Evolutionary conservation across 129 eudicot genomes (phyloP), one percentile per base, ranked within the genome.

Genomic region (Lactuca saligna): DNA sequence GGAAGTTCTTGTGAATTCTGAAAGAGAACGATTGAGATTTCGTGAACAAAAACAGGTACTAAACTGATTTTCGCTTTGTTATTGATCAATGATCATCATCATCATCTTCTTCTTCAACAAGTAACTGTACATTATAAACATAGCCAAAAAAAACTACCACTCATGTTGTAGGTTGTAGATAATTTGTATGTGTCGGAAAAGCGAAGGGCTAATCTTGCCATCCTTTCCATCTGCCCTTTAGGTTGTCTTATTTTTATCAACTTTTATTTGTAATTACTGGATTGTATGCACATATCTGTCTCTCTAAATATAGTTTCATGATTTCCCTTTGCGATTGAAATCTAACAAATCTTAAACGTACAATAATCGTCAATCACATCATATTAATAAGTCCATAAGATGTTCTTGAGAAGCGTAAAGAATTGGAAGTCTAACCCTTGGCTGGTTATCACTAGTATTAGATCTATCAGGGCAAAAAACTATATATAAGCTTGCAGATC

Each of bases 1-100:
- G 95, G 95, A 81, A 69, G 79, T 80, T 90, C 98, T 70, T 93
- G 96, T 74, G 84, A 89, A 61, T 86, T 89, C 82, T 86, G 79
- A 85, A 46, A 66, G 78, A 65, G 69, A 82, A 66, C 9, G 15
- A n/a, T 49, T 46, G 51, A 46, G 67, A 69, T 54, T 66, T 72
- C 84, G 62, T 56, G 70, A 68, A 75, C 71, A 61, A 73, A 67
- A 25, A 68, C 70, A 57, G 63, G 63, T 69, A 74, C 81, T 69
- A 66, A 66, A 60, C 25, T 49, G 61, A 75, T 75, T 56, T 46
- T 17, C 73, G 20, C 60, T 29, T 17, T 61, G 51, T 72, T 75
- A n/a, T 10, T 10, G 29, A 3, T 20, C 20, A n/a, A 2, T 10
- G 29, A 3, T 20, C 20, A 20, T 46, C 12, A 46, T 46, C 5